Base-by-base conservation (phyloP, 345 rosid genomes). In the Pistacia atlantica region DNA sequence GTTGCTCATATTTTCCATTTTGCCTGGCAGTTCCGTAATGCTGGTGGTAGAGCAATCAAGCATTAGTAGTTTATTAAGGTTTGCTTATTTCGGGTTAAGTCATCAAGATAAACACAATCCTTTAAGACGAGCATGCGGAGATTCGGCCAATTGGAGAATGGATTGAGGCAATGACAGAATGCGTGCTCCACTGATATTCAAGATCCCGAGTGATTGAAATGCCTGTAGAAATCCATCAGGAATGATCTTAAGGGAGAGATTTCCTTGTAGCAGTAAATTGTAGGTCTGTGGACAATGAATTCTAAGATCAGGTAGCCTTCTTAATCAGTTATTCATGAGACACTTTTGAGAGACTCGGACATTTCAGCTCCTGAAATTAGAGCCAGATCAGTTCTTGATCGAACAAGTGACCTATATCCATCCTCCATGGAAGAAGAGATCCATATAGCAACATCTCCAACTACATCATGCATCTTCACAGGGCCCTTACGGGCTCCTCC, bases 381-480 rank as follows among this genome's bases (percentile, higher is more conserved):
- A 2, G 22, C 22, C 65, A 87, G 58, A 5, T 83, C 81, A 22
- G 31, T 61, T 5, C 85, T 86, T 67, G 86, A 74, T 28, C 13
- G 67, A 76, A 84, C 71, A 37, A 87, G 83, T 61, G 80, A 83
- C 66, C 63, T 84, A 35, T 54, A 42, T 42, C 63, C 76, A 75
- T 70, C 71, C 42, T 79, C 75, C 2, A 42, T 55, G 67, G 78
- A 71, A 18, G 71, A 78, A 71, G 80, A 72, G n/a, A 85, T 74
- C 86, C 86, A 81, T 60, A 87, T 69, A 6, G 89, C 83, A 46
- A 87, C 80, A 69, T 89, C 92, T 3, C 89, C 75, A 9, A 87
- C 83, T 52, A 89, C 75, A 52, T 78, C 85, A 66, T 89, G 89
- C 89, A 89, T 85, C 72, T 81, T 89, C 16, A 85, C 75, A 4